Conservation (phyloP, 2,329 filamentous ascomycete genomes). For the Alternaria brassicae region DNA sequence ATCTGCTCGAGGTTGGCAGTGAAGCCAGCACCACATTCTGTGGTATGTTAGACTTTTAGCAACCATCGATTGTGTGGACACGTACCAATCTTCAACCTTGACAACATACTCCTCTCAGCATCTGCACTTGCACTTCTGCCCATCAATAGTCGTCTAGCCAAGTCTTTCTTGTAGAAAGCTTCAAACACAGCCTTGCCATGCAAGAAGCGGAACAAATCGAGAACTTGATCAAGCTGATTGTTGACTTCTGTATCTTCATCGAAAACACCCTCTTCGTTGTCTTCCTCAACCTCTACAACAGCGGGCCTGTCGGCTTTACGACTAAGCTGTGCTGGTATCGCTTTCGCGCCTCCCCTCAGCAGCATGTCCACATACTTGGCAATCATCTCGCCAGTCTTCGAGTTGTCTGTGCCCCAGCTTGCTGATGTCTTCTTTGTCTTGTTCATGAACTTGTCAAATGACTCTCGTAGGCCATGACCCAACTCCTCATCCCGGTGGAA, state of each 20-base stretch:
- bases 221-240: conserved; percentile 85
- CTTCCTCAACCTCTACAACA: conserved; percentile 67
- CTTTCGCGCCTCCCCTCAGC: conserved; percentile 85
- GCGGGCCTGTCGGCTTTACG: conserved; percentile 62
- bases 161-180: conserved; percentile 98
- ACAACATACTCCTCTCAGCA: conserved; percentile 93
- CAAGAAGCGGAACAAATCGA: conserved; percentile 96
- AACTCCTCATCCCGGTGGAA: conserved; percentile 82
- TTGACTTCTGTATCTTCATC: conserved; percentile 95
- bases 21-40: conserved; percentile 89
- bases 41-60: conserved; percentile 14
- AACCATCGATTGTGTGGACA: neutral
- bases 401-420: conserved; percentile 81
- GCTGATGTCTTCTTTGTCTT: conserved; percentile 74
- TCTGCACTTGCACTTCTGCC: conserved; percentile 91
- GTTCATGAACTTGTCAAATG: conserved; percentile 92
- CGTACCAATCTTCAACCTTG: conserved; percentile 77
- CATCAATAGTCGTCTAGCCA: conserved; percentile 89
- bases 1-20: conserved; percentile 98
- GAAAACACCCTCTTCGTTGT: conserved; percentile 67
- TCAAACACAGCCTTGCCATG: conserved; percentile 98
- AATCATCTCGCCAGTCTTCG: conserved; percentile 98
- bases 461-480: conserved; percentile 78
- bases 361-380: conserved; percentile 95
- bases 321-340: conserved; percentile 73